These are phyloP conservation scores for Batkoa obscura DNA, from an alignment of 371 early-diverging fungal genomes.

Conservation along the genomic window DNA sequence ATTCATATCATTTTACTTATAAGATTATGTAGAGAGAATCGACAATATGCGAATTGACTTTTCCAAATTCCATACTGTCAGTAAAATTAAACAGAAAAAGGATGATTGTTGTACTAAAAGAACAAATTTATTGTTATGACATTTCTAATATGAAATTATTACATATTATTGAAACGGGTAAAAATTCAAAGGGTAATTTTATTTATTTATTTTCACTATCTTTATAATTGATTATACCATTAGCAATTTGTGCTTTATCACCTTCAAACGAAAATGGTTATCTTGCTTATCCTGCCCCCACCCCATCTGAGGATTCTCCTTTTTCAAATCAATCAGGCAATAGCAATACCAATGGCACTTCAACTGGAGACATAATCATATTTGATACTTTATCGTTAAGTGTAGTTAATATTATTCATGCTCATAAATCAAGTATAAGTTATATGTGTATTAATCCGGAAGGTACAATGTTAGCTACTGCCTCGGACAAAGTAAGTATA, in stretches of 20 bases:
- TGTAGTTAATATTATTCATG: constrained; percentile 76
- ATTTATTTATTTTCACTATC: not conserved
- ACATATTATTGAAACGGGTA: constrained; percentile 84
- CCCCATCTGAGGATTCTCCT: constrained; percentile 23
- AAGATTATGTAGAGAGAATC: constrained; percentile 51
- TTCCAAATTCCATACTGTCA: constrained; percentile 73
- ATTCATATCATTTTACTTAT: not conserved
- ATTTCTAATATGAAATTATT: constrained; percentile 90
- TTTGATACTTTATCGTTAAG: constrained; percentile 73
- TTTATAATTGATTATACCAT: not conserved
- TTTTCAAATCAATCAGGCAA: constrained; percentile 13
- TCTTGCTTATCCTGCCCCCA: constrained; percentile 72
- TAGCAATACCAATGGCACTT: constrained; percentile 8
- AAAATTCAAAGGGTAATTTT: constrained; percentile 58
- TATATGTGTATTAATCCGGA: constrained; percentile 70
- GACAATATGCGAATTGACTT: constrained; percentile 88
- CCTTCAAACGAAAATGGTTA: constrained; percentile 86
- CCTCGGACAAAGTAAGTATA: constrained; percentile 66
- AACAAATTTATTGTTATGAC: constrained; percentile 79
- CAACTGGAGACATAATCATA: constrained; percentile 63
- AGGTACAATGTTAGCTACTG: constrained; percentile 83
- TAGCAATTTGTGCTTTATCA: constrained; percentile 80
- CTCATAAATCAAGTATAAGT: constrained; percentile 76
- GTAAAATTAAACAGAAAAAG: constrained; percentile 89
- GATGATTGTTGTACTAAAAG: constrained; percentile 79